phyloP scores from a whole-genome alignment of 208 protist species.

The Crithidia sp. region DNA sequence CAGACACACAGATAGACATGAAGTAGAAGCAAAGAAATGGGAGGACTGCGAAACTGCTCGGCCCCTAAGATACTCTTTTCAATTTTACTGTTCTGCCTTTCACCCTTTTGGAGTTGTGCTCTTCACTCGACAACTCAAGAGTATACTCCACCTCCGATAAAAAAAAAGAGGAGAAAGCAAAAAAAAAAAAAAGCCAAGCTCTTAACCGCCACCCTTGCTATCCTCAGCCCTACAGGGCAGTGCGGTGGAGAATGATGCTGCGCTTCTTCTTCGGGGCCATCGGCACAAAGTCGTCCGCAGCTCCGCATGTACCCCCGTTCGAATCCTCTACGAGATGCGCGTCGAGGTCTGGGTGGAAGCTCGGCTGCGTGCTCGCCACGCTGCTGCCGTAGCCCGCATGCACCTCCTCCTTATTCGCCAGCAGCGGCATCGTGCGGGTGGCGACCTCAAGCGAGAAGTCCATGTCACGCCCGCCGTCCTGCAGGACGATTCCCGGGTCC shows the following conservation, averaged over 20 bases:
- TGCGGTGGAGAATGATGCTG: constrained; percentile 16
- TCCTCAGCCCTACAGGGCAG: background rate
- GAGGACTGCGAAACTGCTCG: background rate
- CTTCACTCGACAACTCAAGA: no score
- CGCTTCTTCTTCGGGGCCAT: constrained; percentile 22
- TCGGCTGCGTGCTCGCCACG: background rate
- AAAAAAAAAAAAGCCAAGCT: background rate
- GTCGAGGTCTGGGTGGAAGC: background rate
- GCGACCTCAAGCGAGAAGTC: constrained; percentile 31
- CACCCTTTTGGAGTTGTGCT: no score
- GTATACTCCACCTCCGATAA: background rate
- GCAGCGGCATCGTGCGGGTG: constrained; percentile 20
- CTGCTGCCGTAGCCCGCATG: background rate
- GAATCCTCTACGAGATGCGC: background rate
- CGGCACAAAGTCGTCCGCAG: constrained; percentile 11
- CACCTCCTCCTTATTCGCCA: constrained; percentile 22
- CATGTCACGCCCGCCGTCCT: constrained; percentile 20
- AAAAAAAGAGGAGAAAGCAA: background rate
- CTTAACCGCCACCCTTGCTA: background rate
- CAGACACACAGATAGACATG: background rate
- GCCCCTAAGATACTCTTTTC: no score
- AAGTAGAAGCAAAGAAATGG: background rate
- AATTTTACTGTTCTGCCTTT: no score
- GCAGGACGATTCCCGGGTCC: constrained; percentile 20
- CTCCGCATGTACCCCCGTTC: background rate